These are phyloP conservation scores for Cucumis melo DNA, from an alignment of 306 rosid genomes.

Conservation along the genomic window DNA sequence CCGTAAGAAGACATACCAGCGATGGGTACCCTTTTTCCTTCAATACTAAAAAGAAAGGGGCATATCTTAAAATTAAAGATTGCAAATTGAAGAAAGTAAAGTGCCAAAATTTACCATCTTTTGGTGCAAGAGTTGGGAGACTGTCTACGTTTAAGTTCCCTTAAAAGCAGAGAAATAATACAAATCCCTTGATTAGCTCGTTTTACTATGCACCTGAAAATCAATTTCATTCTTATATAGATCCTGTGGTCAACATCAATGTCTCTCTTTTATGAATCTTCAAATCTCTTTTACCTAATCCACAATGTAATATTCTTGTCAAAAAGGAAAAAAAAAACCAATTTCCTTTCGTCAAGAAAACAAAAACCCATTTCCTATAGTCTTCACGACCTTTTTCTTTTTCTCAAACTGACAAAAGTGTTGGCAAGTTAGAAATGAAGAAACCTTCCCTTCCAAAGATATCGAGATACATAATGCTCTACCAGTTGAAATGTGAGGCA, in stretches of 20 bases:
- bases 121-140: conserved; percentile 1
- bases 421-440: background rate
- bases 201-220: background rate
- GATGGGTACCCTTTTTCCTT: background rate
- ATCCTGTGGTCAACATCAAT: background rate
- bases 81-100: background rate
- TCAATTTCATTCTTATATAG: background rate
- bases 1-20: background rate
- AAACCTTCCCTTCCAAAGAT: background rate
- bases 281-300: background rate
- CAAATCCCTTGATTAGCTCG: background rate
- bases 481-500: background rate
- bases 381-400: background rate
- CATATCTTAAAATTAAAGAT: conserved; percentile 2
- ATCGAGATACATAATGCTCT: background rate
- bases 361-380: background rate
- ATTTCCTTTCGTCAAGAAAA: background rate
- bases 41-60: background rate
- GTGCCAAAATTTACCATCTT: conserved; percentile 6
- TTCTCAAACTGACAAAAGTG: background rate
- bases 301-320: background rate
- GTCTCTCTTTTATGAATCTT: background rate
- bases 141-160: background rate
- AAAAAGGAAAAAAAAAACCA: background rate
- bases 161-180: background rate